These are phyloP conservation scores for Curvularia eragrostidis DNA, from an alignment of 2,329 filamentous ascomycete genomes.

Conservation along the genomic window DNA sequence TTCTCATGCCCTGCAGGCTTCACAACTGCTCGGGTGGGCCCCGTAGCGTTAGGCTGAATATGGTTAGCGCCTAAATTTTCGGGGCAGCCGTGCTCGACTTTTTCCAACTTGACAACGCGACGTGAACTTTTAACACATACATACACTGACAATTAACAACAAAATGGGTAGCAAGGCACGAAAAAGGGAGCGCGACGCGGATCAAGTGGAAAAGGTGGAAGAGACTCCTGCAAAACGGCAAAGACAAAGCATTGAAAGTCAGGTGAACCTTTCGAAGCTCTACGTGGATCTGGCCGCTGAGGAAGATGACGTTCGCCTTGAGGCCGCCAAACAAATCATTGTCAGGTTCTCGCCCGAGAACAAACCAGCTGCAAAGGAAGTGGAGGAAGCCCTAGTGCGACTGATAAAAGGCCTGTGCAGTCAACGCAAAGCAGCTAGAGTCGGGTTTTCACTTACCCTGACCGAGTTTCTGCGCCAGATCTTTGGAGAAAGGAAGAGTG, in stretches of 20 bases:
- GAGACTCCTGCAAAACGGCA: constrained; percentile 41
- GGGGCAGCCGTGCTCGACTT: constrained; percentile 14
- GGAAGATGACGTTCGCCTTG: constrained; percentile 52
- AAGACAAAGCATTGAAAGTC: constrained; percentile 49
- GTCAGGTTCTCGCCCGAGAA: constrained; percentile 50
- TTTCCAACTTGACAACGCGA: constrained; percentile 13
- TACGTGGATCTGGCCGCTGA: constrained; percentile 58
- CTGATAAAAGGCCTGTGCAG: constrained; percentile 90
- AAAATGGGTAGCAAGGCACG: constrained; percentile 36
- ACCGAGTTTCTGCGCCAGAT: constrained; percentile 79
- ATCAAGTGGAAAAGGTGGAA: constrained; percentile 21
- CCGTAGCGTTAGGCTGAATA: constrained; percentile 3
- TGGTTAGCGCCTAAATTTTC: constrained; percentile 19
- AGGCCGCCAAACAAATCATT: constrained; percentile 56
- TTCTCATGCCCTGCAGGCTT: not conserved
- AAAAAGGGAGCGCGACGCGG: constrained; percentile 39
- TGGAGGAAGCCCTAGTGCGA: constrained; percentile 51
- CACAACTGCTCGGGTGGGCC: not conserved
- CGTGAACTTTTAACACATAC: constrained; percentile 2
- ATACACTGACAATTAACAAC: constrained; percentile 1
- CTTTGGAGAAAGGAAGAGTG: constrained; percentile 57
- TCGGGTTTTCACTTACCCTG: constrained; percentile 88
- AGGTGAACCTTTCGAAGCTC: constrained; percentile 54
- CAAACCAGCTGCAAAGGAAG: constrained; percentile 45
- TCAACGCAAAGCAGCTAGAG: constrained; percentile 82